phyloP scores from a whole-genome alignment of 2,329 filamentous ascomycete species.

The Zalaria obscura region DNA sequence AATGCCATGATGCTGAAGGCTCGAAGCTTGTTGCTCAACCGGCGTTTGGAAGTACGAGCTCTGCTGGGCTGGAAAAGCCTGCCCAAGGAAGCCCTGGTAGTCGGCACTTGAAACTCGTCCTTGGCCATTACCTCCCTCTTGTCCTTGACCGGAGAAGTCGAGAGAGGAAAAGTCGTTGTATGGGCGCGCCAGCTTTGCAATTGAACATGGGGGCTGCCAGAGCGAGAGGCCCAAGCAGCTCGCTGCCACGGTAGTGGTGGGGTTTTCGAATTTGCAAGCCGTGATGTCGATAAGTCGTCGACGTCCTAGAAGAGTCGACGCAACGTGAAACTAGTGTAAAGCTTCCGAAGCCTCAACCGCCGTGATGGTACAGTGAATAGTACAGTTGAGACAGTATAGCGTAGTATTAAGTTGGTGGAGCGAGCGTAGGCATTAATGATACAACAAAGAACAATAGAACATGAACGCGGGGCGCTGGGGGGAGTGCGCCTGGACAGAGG shows the following conservation, averaged over 20 bases:
- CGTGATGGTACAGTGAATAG: not conserved
- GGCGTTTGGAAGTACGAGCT: slow-evolving; percentile 4
- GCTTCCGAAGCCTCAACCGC: too few species aligned
- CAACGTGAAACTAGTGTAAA: slow-evolving; percentile 3
- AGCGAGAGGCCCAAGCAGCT: slow-evolving; percentile 35
- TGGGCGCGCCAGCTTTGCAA: slow-evolving; percentile 34
- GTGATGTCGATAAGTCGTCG: too few species aligned
- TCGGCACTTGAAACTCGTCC: slow-evolving; percentile 9
- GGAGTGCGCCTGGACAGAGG: too few species aligned
- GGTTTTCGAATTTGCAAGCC: too few species aligned
- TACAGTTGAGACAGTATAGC: not conserved
- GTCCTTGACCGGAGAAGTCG: slow-evolving; percentile 29
- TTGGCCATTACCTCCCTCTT: slow-evolving; percentile 24
- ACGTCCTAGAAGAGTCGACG: too few species aligned
- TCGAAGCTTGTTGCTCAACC: slow-evolving; percentile 6
- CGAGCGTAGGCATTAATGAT: not conserved
- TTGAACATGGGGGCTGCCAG: slow-evolving; percentile 36
- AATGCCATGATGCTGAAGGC: slow-evolving; percentile 14
- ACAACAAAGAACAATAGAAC: not conserved
- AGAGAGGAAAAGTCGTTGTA: slow-evolving; percentile 29
- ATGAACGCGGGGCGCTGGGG: too few species aligned
- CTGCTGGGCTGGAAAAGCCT: slow-evolving; percentile 9
- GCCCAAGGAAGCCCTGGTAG: slow-evolving; percentile 14
- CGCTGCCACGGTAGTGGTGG: slow-evolving; percentile 13
- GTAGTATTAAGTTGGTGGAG: not conserved